Evolutionary conservation across 768 basidiomycete species (phyloP), one percentile per base, ranked within the genome.

Genomic region (Russula dissimulans): DNA sequence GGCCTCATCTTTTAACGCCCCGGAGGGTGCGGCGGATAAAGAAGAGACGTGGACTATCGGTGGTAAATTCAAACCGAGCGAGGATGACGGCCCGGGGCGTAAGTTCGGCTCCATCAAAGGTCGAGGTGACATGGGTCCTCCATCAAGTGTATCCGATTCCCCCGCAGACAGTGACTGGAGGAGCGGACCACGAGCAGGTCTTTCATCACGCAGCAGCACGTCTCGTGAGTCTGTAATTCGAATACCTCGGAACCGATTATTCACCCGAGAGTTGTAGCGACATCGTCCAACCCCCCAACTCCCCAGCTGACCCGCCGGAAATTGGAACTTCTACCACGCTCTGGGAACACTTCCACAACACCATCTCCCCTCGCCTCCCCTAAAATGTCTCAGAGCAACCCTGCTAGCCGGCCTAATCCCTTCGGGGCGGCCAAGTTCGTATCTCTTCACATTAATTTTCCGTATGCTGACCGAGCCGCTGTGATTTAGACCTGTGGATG

Each of bases 401-500:
- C 5, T 53, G 38, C 69, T 77, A 39, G 74, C 36, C 58, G 82
- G 39, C 69, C 86, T 60, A 93, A 80, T 70, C 95, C 95, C 6
- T 98, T 98, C 68, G 97, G 95, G 51, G 78, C 80, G 56, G 95
- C 95, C 39, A 86, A 75, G 89, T 90, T 66, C 51, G 81, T 71
- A 15, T 51, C 18, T 29, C 31, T 15, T 26, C 15, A 3, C 50
- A 43, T 22, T 43, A 22, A n/a, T 34, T 41, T 50, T 41, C 47
- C 14, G 46, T 31, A 17, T n/a, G 15, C 31, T 47, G 56, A 51
- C 47, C 22, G 34, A 31, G 29, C 41, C 56, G 14, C 29, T 46
- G 46, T 12, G 15, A 50, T 48, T 29, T 58, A 91, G 89, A 67
- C 93, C 95, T 12, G 88, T 97, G 22, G 94, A 98, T 70, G 84